Evolutionary conservation across 345 rosid species (phyloP).

Genomic region (Turnera subulata): DNA sequence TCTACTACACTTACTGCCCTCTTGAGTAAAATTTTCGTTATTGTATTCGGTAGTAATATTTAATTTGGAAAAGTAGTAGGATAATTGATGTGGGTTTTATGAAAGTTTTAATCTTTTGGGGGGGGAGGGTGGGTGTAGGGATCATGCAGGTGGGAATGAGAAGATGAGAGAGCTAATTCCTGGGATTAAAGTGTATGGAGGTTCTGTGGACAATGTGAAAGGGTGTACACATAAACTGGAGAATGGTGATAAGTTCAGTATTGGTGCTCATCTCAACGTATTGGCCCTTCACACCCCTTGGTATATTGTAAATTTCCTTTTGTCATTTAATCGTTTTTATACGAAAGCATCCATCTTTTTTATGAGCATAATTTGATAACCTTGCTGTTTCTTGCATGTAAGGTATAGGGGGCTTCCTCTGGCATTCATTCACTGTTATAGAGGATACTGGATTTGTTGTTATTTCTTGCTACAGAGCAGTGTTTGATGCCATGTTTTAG

Average conservation of each 20-base stretch:
- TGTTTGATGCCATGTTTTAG: no score
- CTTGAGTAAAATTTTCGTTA: no score
- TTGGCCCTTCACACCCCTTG: slow-evolving; percentile 86
- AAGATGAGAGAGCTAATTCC: slow-evolving; percentile 67
- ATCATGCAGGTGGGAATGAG: slow-evolving; percentile 92
- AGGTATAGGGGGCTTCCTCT: not conserved
- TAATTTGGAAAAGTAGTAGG: no score
- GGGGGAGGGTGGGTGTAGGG: slow-evolving; percentile 35
- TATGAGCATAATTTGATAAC: no score
- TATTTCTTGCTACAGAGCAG: no score
- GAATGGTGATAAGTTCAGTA: slow-evolving; percentile 61
- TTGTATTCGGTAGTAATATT: no score
- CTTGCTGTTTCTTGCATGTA: no score
- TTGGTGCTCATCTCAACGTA: slow-evolving; percentile 52
- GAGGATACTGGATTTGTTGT: no score
- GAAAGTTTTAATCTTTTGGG: no score
- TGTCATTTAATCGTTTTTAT: not conserved
- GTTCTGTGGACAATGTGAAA: slow-evolving; percentile 75
- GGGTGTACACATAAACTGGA: slow-evolving; percentile 70
- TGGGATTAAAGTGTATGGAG: slow-evolving; percentile 79
- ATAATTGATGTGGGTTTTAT: no score
- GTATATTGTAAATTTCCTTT: slow-evolving; percentile 27
- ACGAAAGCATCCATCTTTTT: no score
- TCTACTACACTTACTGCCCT: no score
- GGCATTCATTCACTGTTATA: not conserved